Conservation (phyloP, 2,329 filamentous ascomycete species). For the Sarocladium strictum region DNA sequence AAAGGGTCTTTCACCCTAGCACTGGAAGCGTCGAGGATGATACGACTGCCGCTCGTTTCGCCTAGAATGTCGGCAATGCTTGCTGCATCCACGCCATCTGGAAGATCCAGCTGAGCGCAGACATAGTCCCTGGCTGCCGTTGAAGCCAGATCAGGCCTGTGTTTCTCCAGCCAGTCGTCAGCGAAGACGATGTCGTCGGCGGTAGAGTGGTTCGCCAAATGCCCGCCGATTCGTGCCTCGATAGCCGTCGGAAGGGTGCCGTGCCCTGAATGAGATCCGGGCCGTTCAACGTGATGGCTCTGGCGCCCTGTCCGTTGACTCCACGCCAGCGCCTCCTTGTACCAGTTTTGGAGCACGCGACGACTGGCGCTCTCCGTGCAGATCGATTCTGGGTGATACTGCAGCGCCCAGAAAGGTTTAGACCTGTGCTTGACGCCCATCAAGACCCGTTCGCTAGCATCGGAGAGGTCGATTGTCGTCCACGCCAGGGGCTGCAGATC, state of each 20-base stretch:
- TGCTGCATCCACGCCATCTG: conserved; percentile 40
- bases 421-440: conserved; percentile 67
- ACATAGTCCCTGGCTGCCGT: conserved; percentile 28
- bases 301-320: conserved; percentile 32
- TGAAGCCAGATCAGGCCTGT: conserved; percentile 17
- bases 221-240: neutral
- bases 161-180: conserved; percentile 10
- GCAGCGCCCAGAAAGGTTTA: conserved; percentile 78
- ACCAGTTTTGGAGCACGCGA: conserved; percentile 69
- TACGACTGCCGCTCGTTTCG: conserved; percentile 34
- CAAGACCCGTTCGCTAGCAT: conserved; percentile 49
- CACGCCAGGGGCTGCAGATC: conserved; percentile 57
- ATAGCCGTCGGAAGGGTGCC: neutral
- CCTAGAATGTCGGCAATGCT: conserved; percentile 49
- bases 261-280: neutral
- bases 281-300: conserved; percentile 2
- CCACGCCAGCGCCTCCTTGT: conserved; percentile 57
- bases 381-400: conserved; percentile 86
- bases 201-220: neutral
- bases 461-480: conserved; percentile 33
- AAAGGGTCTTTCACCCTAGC: conserved; percentile 36
- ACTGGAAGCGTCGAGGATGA: conserved; percentile 57
- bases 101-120: conserved; percentile 37
- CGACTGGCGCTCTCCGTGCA: conserved; percentile 68
- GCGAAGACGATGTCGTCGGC: neutral